phyloP scores from a whole-genome alignment of 192 early-diverging fungal genomes.

The Gonapodya prolifera region DNA sequence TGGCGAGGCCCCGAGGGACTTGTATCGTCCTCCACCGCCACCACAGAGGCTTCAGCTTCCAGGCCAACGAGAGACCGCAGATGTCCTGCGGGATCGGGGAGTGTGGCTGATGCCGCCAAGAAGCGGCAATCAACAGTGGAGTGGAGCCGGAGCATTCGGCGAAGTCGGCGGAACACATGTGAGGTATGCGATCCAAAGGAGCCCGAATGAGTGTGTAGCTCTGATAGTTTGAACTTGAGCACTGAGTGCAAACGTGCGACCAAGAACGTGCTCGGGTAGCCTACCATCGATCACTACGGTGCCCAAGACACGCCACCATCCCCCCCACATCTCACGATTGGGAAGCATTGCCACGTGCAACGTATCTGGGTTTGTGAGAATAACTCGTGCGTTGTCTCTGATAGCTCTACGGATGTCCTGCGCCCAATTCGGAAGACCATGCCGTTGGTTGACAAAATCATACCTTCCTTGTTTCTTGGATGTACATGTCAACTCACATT shows the following conservation, averaged over 20 bases:
- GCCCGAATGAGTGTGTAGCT: slow-evolving; percentile 58
- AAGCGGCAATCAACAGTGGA: slow-evolving; percentile 37
- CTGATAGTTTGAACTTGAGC: slow-evolving; percentile 5
- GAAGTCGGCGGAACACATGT: slow-evolving; percentile 49
- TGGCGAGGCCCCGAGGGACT: slow-evolving; percentile 21
- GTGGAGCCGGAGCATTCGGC: slow-evolving; percentile 30
- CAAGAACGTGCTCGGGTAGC: slow-evolving; percentile 1
- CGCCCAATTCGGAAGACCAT: background rate
- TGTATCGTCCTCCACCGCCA: slow-evolving; percentile 18
- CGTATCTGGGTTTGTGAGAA: slow-evolving; percentile 79
- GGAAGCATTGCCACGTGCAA: slow-evolving; percentile 59
- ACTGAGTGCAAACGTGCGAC: background rate
- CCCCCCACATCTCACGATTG: slow-evolving; percentile 10
- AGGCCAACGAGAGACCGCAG: slow-evolving; percentile 18
- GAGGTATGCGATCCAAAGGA: slow-evolving; percentile 54
- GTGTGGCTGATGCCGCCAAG: slow-evolving; percentile 62
- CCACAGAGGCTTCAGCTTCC: background rate
- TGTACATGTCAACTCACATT: background rate
- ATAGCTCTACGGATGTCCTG: slow-evolving; percentile 26
- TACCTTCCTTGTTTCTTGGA: too few relatives aligned
- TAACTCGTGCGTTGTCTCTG: slow-evolving; percentile 32
- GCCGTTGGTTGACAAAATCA: too few relatives aligned
- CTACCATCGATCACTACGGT: slow-evolving; percentile 57
- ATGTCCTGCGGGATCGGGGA: slow-evolving; percentile 40
- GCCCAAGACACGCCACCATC: slow-evolving; percentile 42